Conservation (phyloP, 2,329 filamentous ascomycete genomes). For the Trichoderma endophyticum region DNA sequence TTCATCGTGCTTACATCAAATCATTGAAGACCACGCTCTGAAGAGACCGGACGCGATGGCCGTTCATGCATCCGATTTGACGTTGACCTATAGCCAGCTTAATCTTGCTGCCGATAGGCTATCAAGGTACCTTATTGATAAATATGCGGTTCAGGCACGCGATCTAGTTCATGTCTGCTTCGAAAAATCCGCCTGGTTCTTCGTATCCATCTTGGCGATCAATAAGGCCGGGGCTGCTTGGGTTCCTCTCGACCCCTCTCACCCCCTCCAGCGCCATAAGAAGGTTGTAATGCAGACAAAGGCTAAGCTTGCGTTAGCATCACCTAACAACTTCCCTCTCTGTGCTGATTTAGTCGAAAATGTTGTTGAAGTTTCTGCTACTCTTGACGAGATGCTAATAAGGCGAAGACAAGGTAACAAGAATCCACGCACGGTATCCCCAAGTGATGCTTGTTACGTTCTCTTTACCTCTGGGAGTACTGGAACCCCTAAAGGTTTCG, state of each 20-base stretch:
- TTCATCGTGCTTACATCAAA: conserved; percentile 12
- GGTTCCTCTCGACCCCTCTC: conserved; percentile 21
- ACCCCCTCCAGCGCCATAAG: conserved; percentile 15
- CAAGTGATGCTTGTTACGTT: conserved; percentile 17
- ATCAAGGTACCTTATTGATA: background rate
- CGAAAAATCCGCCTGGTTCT: conserved; percentile 28
- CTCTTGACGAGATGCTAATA: background rate
- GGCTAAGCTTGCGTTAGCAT: conserved; percentile 13
- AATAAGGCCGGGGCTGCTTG: conserved; percentile 23
- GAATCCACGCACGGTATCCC: background rate
- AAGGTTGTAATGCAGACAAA: conserved; percentile 14
- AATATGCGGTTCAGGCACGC: background rate
- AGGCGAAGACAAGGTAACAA: background rate
- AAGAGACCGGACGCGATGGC: conserved; percentile 9
- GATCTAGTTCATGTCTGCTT: conserved; percentile 28
- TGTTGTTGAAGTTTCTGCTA: conserved; percentile 16
- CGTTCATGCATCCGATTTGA: conserved; percentile 20
- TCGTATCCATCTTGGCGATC: conserved; percentile 22
- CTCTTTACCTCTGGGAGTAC: conserved; percentile 21
- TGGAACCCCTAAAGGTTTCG: conserved; percentile 19
- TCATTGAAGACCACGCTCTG: conserved; percentile 13
- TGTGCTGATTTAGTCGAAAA: conserved; percentile 20
- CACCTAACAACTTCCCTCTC: conserved; percentile 19
- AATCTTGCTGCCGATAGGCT: background rate
- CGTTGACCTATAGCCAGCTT: conserved; percentile 7